Evolutionary conservation across 2,329 filamentous ascomycete species (phyloP).

Genomic region (Penicillium griseofulvum): DNA sequence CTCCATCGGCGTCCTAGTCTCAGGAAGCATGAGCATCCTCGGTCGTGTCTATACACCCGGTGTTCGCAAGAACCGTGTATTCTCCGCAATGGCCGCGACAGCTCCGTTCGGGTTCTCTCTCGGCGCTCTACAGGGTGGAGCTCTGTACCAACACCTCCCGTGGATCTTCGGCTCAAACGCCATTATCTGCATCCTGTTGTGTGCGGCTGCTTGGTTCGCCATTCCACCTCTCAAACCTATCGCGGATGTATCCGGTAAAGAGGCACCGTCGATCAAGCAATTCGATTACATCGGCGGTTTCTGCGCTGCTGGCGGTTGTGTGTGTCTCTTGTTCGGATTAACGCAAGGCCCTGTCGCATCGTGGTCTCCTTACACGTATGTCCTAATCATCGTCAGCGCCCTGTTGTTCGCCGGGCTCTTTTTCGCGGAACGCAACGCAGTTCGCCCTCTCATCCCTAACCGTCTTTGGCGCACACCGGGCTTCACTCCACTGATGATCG

Average conservation of each 20-base stretch:
- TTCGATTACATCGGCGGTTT: constrained; percentile 44
- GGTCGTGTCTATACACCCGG: constrained; percentile 48
- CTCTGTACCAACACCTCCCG: constrained; percentile 37
- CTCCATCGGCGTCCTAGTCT: constrained; percentile 50
- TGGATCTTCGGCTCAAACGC: constrained; percentile 49
- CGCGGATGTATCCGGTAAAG: constrained; percentile 28
- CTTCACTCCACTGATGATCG: constrained; percentile 44
- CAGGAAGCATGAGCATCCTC: constrained; percentile 50
- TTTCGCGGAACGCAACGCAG: constrained; percentile 45
- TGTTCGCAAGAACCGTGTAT: constrained; percentile 48
- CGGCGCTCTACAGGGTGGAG: constrained; percentile 46
- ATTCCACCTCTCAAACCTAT: constrained; percentile 39
- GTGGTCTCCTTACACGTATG: constrained; percentile 52
- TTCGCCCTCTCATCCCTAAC: constrained; percentile 48
- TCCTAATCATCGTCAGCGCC: constrained; percentile 49
- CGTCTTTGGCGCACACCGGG: constrained; percentile 45
- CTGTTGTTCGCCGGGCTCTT: constrained; percentile 48
- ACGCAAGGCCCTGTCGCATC: constrained; percentile 53
- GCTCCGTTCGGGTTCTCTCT: constrained; percentile 48
- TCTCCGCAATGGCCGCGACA: constrained; percentile 49
- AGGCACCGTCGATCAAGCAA: constrained; percentile 31
- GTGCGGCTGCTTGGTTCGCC: constrained; percentile 39
- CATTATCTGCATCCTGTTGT: constrained; percentile 39
- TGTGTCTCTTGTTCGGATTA: constrained; percentile 58
- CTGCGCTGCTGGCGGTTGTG: constrained; percentile 50